Evolutionary conservation across 768 basidiomycete species (phyloP).

Genomic region (Boletus reticuloceps): DNA sequence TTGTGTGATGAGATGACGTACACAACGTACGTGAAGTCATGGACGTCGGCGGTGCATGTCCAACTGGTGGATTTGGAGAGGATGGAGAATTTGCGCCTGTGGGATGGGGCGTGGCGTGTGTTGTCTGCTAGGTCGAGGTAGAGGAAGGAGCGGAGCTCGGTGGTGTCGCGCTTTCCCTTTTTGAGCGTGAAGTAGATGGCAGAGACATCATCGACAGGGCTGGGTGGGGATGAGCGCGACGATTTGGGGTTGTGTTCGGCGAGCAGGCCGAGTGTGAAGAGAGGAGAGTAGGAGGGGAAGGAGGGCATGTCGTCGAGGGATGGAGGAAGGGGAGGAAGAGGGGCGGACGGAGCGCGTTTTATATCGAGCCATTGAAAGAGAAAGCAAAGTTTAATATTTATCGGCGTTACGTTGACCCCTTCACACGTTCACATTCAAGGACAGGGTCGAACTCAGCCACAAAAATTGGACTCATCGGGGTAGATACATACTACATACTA

Average conservation of each 20-base stretch:
- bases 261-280: constrained; percentile 64
- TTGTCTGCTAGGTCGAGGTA: constrained; percentile 66
- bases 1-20: neutral
- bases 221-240: neutral
- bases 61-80: constrained; percentile 32
- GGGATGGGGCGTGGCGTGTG: constrained; percentile 39
- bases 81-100: constrained; percentile 33
- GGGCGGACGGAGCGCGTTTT: constrained; percentile 1
- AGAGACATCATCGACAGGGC: constrained; percentile 25
- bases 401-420: neutral
- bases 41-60: constrained; percentile 16
- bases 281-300: constrained; percentile 46
- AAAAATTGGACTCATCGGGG: neutral
- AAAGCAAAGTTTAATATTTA: constrained; percentile 21
- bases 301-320: neutral
- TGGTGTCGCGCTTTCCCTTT: constrained; percentile 36
- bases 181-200: constrained; percentile 50
- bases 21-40: constrained; percentile 13
- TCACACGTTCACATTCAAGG: constrained; percentile 13
- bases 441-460: constrained; percentile 15
- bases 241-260: constrained; percentile 25
- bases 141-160: constrained; percentile 56
- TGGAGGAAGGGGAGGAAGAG: neutral
- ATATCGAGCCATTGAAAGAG: constrained; percentile 8
- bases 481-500: constrained; percentile 3